phyloP scores from a whole-genome alignment of 768 basidiomycete genomes.

The Boletus sp. region DNA sequence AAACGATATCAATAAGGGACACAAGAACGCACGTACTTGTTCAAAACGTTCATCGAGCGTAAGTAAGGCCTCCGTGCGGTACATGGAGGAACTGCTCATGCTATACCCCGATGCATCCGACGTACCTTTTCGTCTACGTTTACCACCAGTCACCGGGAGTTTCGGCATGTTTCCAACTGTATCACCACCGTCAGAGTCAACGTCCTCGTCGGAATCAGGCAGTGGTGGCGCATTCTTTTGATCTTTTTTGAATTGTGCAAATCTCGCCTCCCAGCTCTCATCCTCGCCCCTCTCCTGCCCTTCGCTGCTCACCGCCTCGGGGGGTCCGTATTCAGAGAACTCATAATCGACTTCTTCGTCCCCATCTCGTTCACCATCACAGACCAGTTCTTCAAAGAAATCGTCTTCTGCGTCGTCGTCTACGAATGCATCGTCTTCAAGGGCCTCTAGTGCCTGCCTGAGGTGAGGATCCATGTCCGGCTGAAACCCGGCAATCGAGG shows the following conservation, averaged over 20 bases:
- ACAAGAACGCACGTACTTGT: slow-evolving; percentile 54
- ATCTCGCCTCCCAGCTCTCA: slow-evolving; percentile 74
- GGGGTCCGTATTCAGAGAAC: slow-evolving; percentile 52
- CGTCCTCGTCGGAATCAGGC: slow-evolving; percentile 50
- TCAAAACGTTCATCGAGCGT: slow-evolving; percentile 94
- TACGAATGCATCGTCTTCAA: slow-evolving; percentile 95
- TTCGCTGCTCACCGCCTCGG: slow-evolving; percentile 19
- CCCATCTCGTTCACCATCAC: slow-evolving; percentile 62
- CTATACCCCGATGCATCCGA: slow-evolving; percentile 93
- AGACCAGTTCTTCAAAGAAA: slow-evolving; percentile 73
- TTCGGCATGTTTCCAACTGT: slow-evolving; percentile 75
- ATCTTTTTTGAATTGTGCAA: slow-evolving; percentile 72
- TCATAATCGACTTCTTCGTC: slow-evolving; percentile 66
- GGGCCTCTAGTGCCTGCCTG: slow-evolving; percentile 86
- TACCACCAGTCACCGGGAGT: slow-evolving; percentile 78
- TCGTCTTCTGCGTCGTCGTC: slow-evolving; percentile 71
- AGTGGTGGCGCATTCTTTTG: slow-evolving; percentile 28
- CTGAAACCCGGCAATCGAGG: slow-evolving; percentile 83
- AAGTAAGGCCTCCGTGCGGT: slow-evolving; percentile 83
- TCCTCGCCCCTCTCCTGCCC: slow-evolving; percentile 30
- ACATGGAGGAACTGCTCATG: slow-evolving; percentile 97
- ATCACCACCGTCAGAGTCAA: slow-evolving; percentile 70
- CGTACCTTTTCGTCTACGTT: slow-evolving; percentile 66
- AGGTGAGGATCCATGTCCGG: slow-evolving; percentile 97
- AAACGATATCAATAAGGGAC: background rate